Base-by-base conservation (phyloP, 2,329 filamentous ascomycete genomes). In the Diaporthe eres region DNA sequence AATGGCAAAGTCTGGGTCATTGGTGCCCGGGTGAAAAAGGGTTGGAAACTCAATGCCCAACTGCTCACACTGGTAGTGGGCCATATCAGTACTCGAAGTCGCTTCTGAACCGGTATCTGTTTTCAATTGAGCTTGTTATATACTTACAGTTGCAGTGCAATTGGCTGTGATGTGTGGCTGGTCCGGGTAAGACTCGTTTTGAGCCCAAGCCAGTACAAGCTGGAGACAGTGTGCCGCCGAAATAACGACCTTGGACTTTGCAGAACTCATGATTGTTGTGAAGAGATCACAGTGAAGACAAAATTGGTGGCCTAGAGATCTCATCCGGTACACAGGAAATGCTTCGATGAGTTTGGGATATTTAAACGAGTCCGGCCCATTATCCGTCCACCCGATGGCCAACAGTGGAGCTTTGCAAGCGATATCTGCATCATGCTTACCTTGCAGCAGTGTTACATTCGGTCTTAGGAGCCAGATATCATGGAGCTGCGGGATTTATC, bases 1-100 rank as follows among this genome's bases (percentile, higher is more conserved):
- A 15, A 63, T 31, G 12, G 37, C 37, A 15, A 63, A 63, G 39
- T 44, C 39, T 44, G 60, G 60, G 60, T 63, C 60, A 12, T 63
- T 4, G 60, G 12, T 22, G 13, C 55, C 55, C 15, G 60, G 39
- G 39, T 63, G 39, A 63, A 22, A 63, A n/a, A 13, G 15, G 4
- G 60, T 10, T 9, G 60, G 60, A 44, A 63, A 47, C 17, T 47
- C 60, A 44, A 13, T 44, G n/a, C 39, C 13, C 60, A 63, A 63
- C n/a, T 63, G 60, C 37, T 63, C 39, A 31, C 60, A 63, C 60
- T 63, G 28, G 37, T 13, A 28, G 4, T 44, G 37, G 7, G 15
- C 13, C 3, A 44, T 15, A 19, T 63, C 39, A 63, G 39, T 4
- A 28, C 13, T 8, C 17, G n/a, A 28, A 63, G n/a, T 28, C 22